Conservation (phyloP, 179 eudicot genomes). For the Corrigiola litoralis region DNA sequence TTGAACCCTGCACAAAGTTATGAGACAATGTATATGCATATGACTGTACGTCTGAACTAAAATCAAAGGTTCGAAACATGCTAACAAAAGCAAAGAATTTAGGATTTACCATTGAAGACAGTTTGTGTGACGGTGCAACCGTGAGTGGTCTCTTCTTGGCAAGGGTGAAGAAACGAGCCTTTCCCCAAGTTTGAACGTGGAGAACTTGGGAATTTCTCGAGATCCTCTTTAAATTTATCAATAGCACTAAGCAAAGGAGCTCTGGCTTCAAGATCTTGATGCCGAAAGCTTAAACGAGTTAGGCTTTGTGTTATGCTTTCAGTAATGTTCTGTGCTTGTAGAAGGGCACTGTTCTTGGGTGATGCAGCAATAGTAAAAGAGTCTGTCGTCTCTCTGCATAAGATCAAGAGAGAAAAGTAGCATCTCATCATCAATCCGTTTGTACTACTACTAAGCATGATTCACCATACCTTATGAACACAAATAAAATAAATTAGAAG, state of each 20-base stretch:
- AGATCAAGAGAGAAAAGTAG: not conserved
- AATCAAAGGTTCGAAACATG: not conserved
- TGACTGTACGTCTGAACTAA: too few relatives aligned
- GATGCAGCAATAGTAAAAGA: slow-evolving; percentile 59
- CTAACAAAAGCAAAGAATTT: not conserved
- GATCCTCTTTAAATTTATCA: slow-evolving; percentile 26
- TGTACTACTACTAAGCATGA: not conserved
- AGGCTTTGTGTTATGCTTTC: slow-evolving; percentile 22
- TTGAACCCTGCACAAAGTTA: slow-evolving; percentile 49
- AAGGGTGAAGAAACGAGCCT: not conserved
- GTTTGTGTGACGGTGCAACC: slow-evolving; percentile 80
- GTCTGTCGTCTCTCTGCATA: slow-evolving; percentile 61
- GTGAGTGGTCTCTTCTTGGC: slow-evolving; percentile 33
- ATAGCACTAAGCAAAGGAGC: slow-evolving; percentile 38
- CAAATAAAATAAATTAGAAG: not conserved
- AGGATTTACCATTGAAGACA: slow-evolving; percentile 58
- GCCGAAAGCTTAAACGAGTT: slow-evolving; percentile 18
- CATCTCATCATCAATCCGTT: not conserved
- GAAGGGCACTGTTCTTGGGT: slow-evolving; percentile 36
- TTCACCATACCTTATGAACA: not conserved
- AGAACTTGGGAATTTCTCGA: slow-evolving; percentile 25
- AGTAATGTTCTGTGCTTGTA: slow-evolving; percentile 28
- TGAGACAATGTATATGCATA: not conserved
- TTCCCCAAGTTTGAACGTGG: slow-evolving; percentile 10
- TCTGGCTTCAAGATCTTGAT: slow-evolving; percentile 31